phyloP scores from a whole-genome alignment of 2,329 filamentous ascomycete genomes.

The Cylindrodendrum hubeiense region DNA sequence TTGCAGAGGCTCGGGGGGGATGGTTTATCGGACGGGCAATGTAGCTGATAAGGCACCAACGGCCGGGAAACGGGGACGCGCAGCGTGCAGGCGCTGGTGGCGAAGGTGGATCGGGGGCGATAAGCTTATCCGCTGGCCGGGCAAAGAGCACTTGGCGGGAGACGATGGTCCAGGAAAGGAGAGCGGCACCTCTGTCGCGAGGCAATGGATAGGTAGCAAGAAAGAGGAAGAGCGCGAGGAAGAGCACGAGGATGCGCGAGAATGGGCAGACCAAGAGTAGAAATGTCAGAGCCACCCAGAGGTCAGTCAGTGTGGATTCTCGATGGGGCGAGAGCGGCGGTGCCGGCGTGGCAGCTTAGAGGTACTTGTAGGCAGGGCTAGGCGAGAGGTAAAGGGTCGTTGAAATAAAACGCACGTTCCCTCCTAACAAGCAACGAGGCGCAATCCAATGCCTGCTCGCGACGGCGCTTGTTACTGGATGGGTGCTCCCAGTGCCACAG shows the following conservation, averaged over 20 bases:
- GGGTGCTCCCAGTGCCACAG: not conserved
- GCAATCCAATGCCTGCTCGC: slow-evolving; percentile 13
- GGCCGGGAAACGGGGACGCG: slow-evolving; percentile 22
- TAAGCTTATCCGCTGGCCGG: slow-evolving; percentile 14
- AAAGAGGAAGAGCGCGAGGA: not conserved
- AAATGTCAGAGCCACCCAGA: slow-evolving; percentile 6
- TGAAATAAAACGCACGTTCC: slow-evolving; percentile 12
- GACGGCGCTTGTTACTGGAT: slow-evolving; percentile 9
- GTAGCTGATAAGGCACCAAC: slow-evolving; percentile 35
- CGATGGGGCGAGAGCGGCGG: slow-evolving; percentile 21
- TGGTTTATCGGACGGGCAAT: slow-evolving; percentile 24
- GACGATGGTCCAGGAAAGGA: not conserved
- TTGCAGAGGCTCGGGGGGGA: slow-evolving; percentile 7
- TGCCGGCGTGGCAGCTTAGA: slow-evolving; percentile 9
- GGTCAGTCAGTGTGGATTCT: slow-evolving; percentile 20
- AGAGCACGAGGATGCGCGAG: not conserved
- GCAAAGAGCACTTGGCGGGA: slow-evolving; percentile 1
- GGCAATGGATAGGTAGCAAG: slow-evolving; percentile 5
- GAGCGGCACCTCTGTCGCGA: not conserved
- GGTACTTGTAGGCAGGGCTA: slow-evolving; percentile 1
- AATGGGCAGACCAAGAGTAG: slow-evolving; percentile 11
- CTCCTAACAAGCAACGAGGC: slow-evolving; percentile 3
- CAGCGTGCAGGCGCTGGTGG: slow-evolving; percentile 25
- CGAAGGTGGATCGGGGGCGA: slow-evolving; percentile 12
- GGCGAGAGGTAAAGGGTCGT: not conserved